Base-by-base conservation (phyloP, 352 stramenopile species). In the Globisporangium orthogonon region DNA sequence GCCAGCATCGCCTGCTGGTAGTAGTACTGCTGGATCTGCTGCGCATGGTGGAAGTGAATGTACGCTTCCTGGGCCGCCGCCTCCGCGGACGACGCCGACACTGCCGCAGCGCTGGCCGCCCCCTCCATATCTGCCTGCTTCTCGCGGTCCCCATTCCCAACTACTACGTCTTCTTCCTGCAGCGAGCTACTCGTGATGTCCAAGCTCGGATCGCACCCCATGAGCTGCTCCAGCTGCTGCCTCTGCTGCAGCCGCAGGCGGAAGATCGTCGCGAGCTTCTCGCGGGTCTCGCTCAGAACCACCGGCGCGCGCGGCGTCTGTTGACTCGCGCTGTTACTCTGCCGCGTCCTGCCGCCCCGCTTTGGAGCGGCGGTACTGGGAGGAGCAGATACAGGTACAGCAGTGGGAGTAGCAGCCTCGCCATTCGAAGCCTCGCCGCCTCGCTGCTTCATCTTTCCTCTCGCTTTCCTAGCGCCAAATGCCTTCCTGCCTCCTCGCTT, bases 261-360 rank as follows among this genome's bases (percentile, higher is more conserved):
- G 33, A 91, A 91, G 51, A 89, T 87, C 17, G 65, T 69, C 2
- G 74, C 68, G 28, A 91, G 60, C n/a, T 76, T 71, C 48, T 89
- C 73, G 37, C 69, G 67, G 4, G 70, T 83, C 0, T 67, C 56
- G 15, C 31, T 56, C 11, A 52, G 37, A 0, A 29, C 28, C 4
- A 37, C 47, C 3, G 39, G 39, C 3, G 51, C 17, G 30, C 23
- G 45, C 1, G 33, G n/a, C 7, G n/a, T 9, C 3, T 63, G 45
- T 9, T 30, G 33, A 5, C 33, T 28, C 23, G 23, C 23, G 30
- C 45, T 40, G 7, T 40, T 23, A 23, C 23, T 40, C 35, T 37
- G 39, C 37, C 28, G 15, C 50, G 10, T 28, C 18, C 31, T 7
- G 35, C 35, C 35, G 4, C 35, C 35, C 10, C 35, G 35, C 35